Evolutionary conservation across 768 basidiomycete genomes (phyloP).

Genomic region (Hericium coralloides): DNA sequence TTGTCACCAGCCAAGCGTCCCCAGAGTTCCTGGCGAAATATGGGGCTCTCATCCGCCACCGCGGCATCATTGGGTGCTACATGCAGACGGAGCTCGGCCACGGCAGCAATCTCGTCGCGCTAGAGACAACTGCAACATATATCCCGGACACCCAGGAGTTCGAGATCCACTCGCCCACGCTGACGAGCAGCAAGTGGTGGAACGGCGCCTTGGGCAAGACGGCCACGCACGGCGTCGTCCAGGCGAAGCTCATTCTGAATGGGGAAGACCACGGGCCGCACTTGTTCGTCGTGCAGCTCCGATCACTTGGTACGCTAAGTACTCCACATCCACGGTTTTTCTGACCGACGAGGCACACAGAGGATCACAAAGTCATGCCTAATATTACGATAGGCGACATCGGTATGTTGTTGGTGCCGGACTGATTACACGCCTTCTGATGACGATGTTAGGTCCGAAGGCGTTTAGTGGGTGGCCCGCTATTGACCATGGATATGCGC

Average conservation of each 20-base stretch:
- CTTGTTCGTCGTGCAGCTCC: slow-evolving; percentile 63
- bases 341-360: slow-evolving; percentile 21
- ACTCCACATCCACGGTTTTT: background rate
- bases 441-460: slow-evolving; percentile 41
- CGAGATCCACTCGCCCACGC: slow-evolving; percentile 65
- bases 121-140: slow-evolving; percentile 75
- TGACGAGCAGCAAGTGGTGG: slow-evolving; percentile 82
- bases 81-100: slow-evolving; percentile 76
- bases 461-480: slow-evolving; percentile 38
- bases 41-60: slow-evolving; percentile 36
- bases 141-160: slow-evolving; percentile 59
- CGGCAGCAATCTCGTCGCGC: slow-evolving; percentile 56
- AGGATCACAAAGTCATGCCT: slow-evolving; percentile 49
- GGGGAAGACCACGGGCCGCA: slow-evolving; percentile 62
- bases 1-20: slow-evolving; percentile 54
- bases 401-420: slow-evolving; percentile 25
- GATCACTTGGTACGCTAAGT: slow-evolving; percentile 42
- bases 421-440: background rate
- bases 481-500: slow-evolving; percentile 61
- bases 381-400: slow-evolving; percentile 66
- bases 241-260: slow-evolving; percentile 60
- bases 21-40: slow-evolving; percentile 44
- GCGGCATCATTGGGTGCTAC: slow-evolving; percentile 62
- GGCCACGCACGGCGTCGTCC: slow-evolving; percentile 67
- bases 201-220: slow-evolving; percentile 64